phyloP scores from a whole-genome alignment of 2,329 filamentous ascomycete genomes.

The Xylaria arbuscula region DNA sequence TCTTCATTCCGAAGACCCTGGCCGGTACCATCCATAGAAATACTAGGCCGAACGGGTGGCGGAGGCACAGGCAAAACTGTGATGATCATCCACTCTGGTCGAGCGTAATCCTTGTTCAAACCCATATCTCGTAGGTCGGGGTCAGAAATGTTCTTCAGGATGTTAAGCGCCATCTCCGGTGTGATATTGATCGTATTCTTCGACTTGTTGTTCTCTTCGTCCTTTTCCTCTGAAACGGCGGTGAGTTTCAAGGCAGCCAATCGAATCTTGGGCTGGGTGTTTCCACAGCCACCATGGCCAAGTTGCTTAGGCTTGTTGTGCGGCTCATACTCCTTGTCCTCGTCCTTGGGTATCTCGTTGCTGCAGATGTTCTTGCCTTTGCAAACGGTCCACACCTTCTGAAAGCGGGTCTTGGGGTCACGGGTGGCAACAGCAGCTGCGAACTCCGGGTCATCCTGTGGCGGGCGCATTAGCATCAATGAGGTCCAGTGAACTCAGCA shows the following conservation, averaged over 20 bases:
- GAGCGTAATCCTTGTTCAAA: slow-evolving; percentile 92
- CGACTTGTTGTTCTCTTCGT: slow-evolving; percentile 77
- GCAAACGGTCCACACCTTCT: slow-evolving; percentile 89
- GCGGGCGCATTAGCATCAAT: slow-evolving; percentile 68
- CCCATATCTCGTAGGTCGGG: slow-evolving; percentile 88
- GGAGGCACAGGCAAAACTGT: slow-evolving; percentile 95
- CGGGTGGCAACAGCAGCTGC: slow-evolving; percentile 82
- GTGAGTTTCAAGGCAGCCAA: slow-evolving; percentile 87
- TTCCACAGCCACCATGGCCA: slow-evolving; percentile 92
- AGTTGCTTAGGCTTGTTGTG: slow-evolving; percentile 65
- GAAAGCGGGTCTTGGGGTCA: slow-evolving; percentile 95
- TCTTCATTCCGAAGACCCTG: slow-evolving; percentile 96
- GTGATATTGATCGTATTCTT: slow-evolving; percentile 86
- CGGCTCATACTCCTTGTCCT: slow-evolving; percentile 75
- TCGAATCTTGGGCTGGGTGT: slow-evolving; percentile 86
- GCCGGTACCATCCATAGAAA: slow-evolving; percentile 94
- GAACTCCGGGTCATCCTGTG: slow-evolving; percentile 86
- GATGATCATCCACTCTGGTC: slow-evolving; percentile 98
- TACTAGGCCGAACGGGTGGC: slow-evolving; percentile 94
- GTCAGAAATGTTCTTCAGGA: slow-evolving; percentile 86
- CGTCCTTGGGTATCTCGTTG: slow-evolving; percentile 77
- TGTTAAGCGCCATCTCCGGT: slow-evolving; percentile 83
- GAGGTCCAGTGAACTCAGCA: slow-evolving; percentile 62
- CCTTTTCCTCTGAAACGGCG: slow-evolving; percentile 78
- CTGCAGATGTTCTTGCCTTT: slow-evolving; percentile 90